These are phyloP conservation scores for Hypericum androsaemum DNA, from an alignment of 345 rosid species.

Conservation along the genomic window DNA sequence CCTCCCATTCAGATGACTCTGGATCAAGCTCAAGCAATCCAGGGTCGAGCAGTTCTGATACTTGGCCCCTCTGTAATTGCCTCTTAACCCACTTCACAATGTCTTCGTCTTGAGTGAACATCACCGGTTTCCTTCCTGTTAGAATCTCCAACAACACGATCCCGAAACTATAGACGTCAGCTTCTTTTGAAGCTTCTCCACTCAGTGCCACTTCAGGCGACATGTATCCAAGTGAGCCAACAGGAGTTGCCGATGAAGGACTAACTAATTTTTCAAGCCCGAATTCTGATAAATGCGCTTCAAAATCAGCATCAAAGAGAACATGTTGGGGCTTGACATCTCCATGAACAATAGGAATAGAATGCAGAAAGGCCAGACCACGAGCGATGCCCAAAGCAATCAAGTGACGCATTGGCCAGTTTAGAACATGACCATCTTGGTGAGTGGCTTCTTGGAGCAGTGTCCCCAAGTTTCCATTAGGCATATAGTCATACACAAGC, in stretches of 20 bases:
- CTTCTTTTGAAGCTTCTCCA: conserved; percentile 56
- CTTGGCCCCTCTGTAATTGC: conserved; percentile 81
- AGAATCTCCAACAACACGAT: conserved; percentile 76
- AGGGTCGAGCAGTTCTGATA: conserved; percentile 74
- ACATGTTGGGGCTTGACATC: conserved; percentile 90
- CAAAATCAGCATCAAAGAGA: conserved; percentile 88
- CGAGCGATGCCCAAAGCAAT: conserved; percentile 93
- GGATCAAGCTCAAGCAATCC: conserved; percentile 90
- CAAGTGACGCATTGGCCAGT: conserved; percentile 99
- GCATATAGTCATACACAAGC: conserved; percentile 88
- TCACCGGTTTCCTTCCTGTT: conserved; percentile 81
- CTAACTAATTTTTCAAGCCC: conserved; percentile 57
- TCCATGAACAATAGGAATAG: conserved; percentile 72
- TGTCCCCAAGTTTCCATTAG: conserved; percentile 86
- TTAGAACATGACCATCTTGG: conserved; percentile 93
- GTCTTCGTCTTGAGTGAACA: conserved; percentile 91
- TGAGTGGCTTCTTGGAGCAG: conserved; percentile 95
- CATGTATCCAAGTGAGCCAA: conserved; percentile 73
- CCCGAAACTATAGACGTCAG: conserved; percentile 94
- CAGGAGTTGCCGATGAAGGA: conserved; percentile 34
- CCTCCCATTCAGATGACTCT: conserved; percentile 98
- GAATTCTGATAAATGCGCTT: conserved; percentile 86
- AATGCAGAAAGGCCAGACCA: conserved; percentile 72
- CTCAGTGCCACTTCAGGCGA: conserved; percentile 63
- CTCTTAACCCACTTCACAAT: conserved; percentile 98